Base-by-base conservation (phyloP, 108 stramenopile genomes). In the Skeletonema tropicum region DNA sequence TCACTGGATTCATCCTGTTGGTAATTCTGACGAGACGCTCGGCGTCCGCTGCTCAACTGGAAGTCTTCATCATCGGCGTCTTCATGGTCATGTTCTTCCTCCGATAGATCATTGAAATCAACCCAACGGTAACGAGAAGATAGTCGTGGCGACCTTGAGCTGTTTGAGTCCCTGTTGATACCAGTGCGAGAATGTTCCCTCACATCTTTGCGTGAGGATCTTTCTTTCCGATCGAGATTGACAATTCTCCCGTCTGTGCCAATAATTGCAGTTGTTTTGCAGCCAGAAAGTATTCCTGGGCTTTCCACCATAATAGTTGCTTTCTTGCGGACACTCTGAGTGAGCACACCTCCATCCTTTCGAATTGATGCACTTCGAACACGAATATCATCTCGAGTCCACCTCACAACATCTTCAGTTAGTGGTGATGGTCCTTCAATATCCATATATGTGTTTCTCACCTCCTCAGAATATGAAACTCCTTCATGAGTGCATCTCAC, bases 401-500 rank as follows among this genome's bases (percentile, higher is more conserved):
- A 83, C 29, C 81, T 59, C 26, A 75, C 82, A 23, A 25, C 39
- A 30, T 75, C 21, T 64, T 73, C 76, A 6, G 80, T 36, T 12
- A 88, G 35, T 6, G 91, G 91, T 15, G 84, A 70, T 10, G 94
- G 91, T 9, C 94, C 91, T 21, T 38, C 55, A 23, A 91, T 52
- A 2, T 69, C 55, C 35, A 52, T n/a, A 64, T 84, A 91, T 6
- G 83, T 63, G n/a, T 87, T 74, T 60, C 73, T 85, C 25, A 90
- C 70, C 26, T 73, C 63, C 55, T 87, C 88, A 52, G 71, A 46
- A 39, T 62, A 75, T 0, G 90, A 75, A 13, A 85, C 67, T 15
- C 91, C 94, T 62, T 86, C 74, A 71, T 94, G 91, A 11, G 75
- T 67, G 66, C 92, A 91, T 32, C 92, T 60, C 9, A 79, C 91